phyloP scores from a whole-genome alignment of 371 early-diverging fungal species.

The Mucor sp. region DNA sequence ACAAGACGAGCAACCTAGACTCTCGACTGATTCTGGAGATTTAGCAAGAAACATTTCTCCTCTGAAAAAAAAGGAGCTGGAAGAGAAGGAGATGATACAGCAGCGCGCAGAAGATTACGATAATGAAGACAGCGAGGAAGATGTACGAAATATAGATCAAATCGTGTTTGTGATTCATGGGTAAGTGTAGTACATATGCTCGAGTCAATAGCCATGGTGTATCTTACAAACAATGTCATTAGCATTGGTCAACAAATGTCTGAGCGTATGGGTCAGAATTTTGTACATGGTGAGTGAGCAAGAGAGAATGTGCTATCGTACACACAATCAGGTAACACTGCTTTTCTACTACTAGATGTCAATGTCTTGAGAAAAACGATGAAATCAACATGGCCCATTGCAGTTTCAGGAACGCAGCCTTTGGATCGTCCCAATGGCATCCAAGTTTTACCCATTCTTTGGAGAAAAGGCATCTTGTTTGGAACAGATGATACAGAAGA shows the following conservation, averaged over 20 bases:
- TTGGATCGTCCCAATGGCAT: conserved; percentile 59
- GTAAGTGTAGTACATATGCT: conserved; percentile 29
- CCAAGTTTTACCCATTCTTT: conserved; percentile 83
- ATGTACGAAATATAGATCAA: conserved; percentile 72
- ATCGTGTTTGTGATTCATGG: conserved; percentile 82
- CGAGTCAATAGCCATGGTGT: background rate
- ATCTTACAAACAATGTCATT: conserved; percentile 2
- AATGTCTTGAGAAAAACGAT: conserved; percentile 74
- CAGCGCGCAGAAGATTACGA: conserved; percentile 61
- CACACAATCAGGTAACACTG: background rate
- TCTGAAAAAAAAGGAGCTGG: conserved; percentile 10
- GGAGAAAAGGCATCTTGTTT: conserved; percentile 81
- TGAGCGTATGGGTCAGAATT: conserved; percentile 72
- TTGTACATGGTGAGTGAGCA: conserved; percentile 65
- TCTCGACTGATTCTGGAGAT: conserved; percentile 6
- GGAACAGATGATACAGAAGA: conserved; percentile 58
- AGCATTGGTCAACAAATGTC: conserved; percentile 86
- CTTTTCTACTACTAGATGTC: conserved; percentile 53
- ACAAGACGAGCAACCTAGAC: background rate
- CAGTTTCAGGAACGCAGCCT: conserved; percentile 27
- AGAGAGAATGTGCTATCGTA: background rate
- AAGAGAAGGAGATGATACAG: conserved; percentile 28
- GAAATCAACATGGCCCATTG: conserved; percentile 56
- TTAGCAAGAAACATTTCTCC: background rate
- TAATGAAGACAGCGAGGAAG: conserved; percentile 61